Conservation (phyloP, 495 filamentous ascomycete genomes). For the Aspergillus olivimuriae region DNA sequence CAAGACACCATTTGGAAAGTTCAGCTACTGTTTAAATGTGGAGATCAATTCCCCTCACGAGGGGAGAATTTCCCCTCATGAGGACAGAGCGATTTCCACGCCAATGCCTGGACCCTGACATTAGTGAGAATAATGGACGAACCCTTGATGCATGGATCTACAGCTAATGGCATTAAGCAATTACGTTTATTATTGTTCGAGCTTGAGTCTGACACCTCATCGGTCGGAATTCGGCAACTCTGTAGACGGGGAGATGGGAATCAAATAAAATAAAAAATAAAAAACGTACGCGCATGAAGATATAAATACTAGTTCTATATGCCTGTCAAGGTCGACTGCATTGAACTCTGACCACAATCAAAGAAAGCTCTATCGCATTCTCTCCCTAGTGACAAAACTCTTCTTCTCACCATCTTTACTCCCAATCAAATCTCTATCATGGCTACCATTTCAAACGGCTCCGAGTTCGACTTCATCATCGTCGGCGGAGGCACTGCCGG, state of each 20-base stretch:
- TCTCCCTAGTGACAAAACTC: not conserved
- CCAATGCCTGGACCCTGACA: not conserved
- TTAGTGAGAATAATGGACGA: not conserved
- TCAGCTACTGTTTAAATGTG: not conserved
- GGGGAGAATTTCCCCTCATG: constrained; percentile 3
- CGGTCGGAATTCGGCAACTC: not conserved
- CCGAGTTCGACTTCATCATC: constrained; percentile 33
- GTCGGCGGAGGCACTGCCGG: constrained; percentile 56
- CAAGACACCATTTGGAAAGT: too few species aligned
- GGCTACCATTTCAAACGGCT: constrained; percentile 20
- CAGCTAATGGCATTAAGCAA: not conserved
- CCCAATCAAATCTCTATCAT: constrained; percentile 11
- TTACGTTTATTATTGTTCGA: not conserved
- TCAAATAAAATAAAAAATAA: too few species aligned
- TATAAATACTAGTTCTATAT: too few species aligned
- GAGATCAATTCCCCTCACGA: constrained; percentile 14
- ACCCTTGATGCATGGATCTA: not conserved
- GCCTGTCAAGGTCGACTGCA: not conserved
- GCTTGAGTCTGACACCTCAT: not conserved
- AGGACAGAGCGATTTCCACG: not conserved
- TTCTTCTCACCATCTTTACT: not conserved
- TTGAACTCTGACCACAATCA: not conserved
- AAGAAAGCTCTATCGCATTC: not conserved
- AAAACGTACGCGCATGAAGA: not conserved
- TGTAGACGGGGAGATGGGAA: too few species aligned